Evolutionary conservation across 225 moss, liverwort and hornwort genomes (phyloP).

Genomic region (Antitrichia curtipendula): DNA sequence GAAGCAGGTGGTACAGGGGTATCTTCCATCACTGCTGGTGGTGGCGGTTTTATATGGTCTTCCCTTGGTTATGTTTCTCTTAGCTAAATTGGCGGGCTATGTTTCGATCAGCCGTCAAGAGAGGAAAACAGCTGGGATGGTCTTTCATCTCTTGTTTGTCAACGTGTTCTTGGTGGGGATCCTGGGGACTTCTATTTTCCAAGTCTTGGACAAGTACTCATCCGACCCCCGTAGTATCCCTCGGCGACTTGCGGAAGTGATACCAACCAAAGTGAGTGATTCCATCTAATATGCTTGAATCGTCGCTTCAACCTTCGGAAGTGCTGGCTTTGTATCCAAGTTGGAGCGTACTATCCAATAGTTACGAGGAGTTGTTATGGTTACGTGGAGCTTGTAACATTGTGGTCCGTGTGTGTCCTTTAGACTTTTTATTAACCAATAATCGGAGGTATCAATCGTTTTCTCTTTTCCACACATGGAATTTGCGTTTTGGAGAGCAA

Average conservation of each 20-base stretch:
- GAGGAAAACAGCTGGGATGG: slow-evolving; percentile 56
- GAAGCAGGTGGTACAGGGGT: slow-evolving; percentile 71
- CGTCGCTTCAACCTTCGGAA: neutral
- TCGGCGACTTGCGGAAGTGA: slow-evolving; percentile 38
- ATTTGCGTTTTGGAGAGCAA: neutral
- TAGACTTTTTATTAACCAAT: neutral
- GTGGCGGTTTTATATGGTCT: slow-evolving; percentile 57
- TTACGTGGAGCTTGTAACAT: neutral
- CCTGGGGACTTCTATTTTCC: slow-evolving; percentile 44
- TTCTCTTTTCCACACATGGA: neutral
- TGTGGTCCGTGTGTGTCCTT: neutral
- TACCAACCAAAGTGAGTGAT: slow-evolving; percentile 39
- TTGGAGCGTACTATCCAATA: neutral
- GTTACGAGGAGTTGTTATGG: neutral
- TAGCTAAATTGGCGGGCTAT: slow-evolving; percentile 60
- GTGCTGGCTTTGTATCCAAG: neutral
- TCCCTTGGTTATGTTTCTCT: slow-evolving; percentile 41
- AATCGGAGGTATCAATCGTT: neutral
- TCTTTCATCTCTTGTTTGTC: slow-evolving; percentile 69
- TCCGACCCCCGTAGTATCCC: slow-evolving; percentile 49
- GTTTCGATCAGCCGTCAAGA: slow-evolving; percentile 74
- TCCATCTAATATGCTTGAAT: neutral
- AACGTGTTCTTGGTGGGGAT: slow-evolving; percentile 86
- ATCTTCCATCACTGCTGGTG: slow-evolving; percentile 67
- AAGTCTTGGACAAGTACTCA: slow-evolving; percentile 33